A percentile compares a stretch with the other conserved stretches of the same genome.
Evolutionary conservation across 768 basidiomycete species (phyloP).

Genomic region (Lactifluus echinatus): DNA sequence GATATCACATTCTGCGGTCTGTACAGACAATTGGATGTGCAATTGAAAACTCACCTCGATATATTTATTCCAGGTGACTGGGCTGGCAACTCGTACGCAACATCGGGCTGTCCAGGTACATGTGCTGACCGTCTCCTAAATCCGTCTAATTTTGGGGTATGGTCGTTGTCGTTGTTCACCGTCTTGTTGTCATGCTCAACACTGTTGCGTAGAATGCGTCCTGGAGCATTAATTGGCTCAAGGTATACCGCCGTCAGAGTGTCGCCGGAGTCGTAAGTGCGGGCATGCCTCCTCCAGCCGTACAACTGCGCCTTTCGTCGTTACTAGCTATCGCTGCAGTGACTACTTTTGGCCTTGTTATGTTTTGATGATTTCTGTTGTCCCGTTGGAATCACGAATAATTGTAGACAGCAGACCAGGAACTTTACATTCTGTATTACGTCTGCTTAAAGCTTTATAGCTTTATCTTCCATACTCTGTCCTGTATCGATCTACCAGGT

Average conservation of each 20-base stretch:
- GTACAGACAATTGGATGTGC: slow-evolving; percentile 16
- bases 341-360: background rate
- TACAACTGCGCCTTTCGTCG: background rate
- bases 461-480: slow-evolving; percentile 48
- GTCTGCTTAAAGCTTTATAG: slow-evolving; percentile 44
- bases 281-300: background rate
- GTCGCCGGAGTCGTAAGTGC: slow-evolving; percentile 10
- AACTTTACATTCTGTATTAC: background rate
- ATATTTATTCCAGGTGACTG: slow-evolving; percentile 50
- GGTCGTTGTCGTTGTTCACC: slow-evolving; percentile 25
- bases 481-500: slow-evolving; percentile 30
- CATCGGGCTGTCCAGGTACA: slow-evolving; percentile 66
- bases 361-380: slow-evolving; percentile 6
- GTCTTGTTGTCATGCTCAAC: background rate
- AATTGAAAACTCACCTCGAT: slow-evolving; percentile 1
- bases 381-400: slow-evolving; percentile 1
- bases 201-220: slow-evolving; percentile 51
- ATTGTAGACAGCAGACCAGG: background rate
- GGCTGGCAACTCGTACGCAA: slow-evolving; percentile 76
- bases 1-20: slow-evolving; percentile 80
- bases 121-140: slow-evolving; percentile 55
- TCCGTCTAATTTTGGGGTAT: slow-evolving; percentile 63
- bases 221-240: slow-evolving; percentile 73
- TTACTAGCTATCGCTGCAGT: background rate
- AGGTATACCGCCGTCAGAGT: slow-evolving; percentile 43